Evolutionary conservation across 2,329 filamentous ascomycete genomes (phyloP).

Genomic region (Laburnicola sp.): DNA sequence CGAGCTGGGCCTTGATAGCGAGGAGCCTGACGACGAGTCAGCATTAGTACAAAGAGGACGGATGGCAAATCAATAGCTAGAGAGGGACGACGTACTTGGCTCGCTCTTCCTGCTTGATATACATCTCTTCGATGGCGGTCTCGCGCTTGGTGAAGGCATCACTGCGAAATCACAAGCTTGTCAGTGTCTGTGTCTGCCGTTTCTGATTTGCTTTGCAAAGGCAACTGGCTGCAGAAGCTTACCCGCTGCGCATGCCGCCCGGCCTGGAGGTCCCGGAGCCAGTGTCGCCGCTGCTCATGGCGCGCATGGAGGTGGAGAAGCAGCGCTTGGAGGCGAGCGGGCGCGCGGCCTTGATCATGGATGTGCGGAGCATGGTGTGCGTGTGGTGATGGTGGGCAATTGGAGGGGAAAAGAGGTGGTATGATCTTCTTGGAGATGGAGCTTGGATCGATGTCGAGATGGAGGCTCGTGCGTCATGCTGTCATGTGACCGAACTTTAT

Average conservation of each 20-base stretch:
- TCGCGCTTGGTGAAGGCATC: constrained; percentile 94
- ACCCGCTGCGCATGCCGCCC: constrained; percentile 45
- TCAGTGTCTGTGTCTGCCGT: constrained; percentile 10
- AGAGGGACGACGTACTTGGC: constrained; percentile 64
- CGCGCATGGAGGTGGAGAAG: constrained; percentile 49
- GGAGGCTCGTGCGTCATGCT: constrained; percentile 28
- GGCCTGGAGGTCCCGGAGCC: constrained; percentile 49
- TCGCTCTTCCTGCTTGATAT: constrained; percentile 84
- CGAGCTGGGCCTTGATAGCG: constrained; percentile 69
- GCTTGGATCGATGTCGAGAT: constrained; percentile 8
- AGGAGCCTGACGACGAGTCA: constrained; percentile 57
- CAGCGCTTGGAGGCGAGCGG: constrained; percentile 43
- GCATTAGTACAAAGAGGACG: constrained; percentile 5
- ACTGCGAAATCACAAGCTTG: constrained; percentile 52
- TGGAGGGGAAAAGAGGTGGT: constrained; percentile 25
- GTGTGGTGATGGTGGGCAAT: constrained; percentile 9
- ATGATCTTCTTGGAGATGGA: constrained; percentile 17
- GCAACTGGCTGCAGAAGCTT: constrained; percentile 12
- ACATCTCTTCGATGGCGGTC: constrained; percentile 79
- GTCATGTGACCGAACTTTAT: constrained; percentile 1
- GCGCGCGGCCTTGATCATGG: constrained; percentile 47
- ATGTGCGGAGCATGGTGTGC: constrained; percentile 43
- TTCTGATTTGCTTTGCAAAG: not conserved
- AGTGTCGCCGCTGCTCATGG: constrained; percentile 52
- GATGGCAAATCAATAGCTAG: constrained; percentile 2